These are phyloP conservation scores for Aspergillus proliferans DNA, from an alignment of 2,329 filamentous ascomycete genomes.

Conservation along the genomic window DNA sequence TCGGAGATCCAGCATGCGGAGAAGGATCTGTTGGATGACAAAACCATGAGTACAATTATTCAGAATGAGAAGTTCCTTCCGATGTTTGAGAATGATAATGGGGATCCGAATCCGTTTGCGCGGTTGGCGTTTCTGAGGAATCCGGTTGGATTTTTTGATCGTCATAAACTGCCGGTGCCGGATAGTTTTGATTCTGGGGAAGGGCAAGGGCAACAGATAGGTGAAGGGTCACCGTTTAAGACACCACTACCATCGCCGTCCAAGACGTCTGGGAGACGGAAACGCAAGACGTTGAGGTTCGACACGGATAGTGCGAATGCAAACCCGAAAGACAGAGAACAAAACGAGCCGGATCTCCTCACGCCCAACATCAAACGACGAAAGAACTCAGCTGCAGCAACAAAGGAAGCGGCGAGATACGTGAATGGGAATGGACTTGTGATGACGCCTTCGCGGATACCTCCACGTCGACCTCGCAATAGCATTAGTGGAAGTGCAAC, in stretches of 20 bases:
- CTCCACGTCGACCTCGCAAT: neutral
- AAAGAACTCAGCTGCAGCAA: slow-evolving; percentile 2
- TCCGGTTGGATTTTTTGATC: slow-evolving; percentile 33
- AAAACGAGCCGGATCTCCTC: slow-evolving; percentile 5
- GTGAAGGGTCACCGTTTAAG: neutral
- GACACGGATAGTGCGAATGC: neutral
- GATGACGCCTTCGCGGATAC: slow-evolving; percentile 8
- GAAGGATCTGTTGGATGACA: slow-evolving; percentile 54
- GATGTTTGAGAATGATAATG: slow-evolving; percentile 26
- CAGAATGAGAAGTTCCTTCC: slow-evolving; percentile 49
- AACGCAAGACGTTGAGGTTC: slow-evolving; percentile 8
- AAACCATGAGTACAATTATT: slow-evolving; percentile 53
- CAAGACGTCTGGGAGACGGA: slow-evolving; percentile 1
- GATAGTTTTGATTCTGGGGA: slow-evolving; percentile 18
- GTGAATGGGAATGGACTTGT: slow-evolving; percentile 14
- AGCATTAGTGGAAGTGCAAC: neutral
- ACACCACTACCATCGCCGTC: neutral
- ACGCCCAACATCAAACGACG: slow-evolving; percentile 11
- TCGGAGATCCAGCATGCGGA: slow-evolving; percentile 49
- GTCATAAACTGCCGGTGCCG: slow-evolving; percentile 30
- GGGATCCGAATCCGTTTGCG: slow-evolving; percentile 1
- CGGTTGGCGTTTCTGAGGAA: slow-evolving; percentile 22
- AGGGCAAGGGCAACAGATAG: neutral
- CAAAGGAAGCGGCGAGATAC: slow-evolving; percentile 4
- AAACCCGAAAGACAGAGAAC: slow-evolving; percentile 1